Conservation (phyloP, 371 early-diverging fungal genomes). For the Furculomyces boomerangus region DNA sequence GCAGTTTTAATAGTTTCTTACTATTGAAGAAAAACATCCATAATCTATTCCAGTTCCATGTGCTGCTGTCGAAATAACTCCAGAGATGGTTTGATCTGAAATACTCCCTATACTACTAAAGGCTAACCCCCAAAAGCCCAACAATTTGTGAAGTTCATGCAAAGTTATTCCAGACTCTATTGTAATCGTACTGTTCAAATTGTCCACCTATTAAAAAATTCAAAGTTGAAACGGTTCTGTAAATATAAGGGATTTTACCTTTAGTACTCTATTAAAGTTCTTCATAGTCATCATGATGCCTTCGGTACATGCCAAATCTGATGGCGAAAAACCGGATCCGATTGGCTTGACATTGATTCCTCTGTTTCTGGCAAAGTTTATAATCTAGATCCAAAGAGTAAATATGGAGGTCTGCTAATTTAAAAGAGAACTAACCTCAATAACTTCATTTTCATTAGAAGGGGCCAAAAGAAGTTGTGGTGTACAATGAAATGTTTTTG, state of each 20-base stretch:
- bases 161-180: conserved; percentile 59
- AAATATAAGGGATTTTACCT: conserved; percentile 10
- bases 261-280: conserved; percentile 34
- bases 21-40: conserved; percentile 43
- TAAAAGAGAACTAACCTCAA: conserved; percentile 25
- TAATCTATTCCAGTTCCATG: conserved; percentile 64
- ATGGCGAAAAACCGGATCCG: conserved; percentile 68
- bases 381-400: not conserved
- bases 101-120: conserved; percentile 64
- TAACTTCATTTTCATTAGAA: conserved; percentile 36
- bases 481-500: conserved; percentile 40
- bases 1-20: conserved; percentile 10
- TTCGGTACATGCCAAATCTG: conserved; percentile 53
- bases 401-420: not conserved
- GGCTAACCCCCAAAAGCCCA: conserved; percentile 41
- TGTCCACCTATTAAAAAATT: not conserved
- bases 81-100: conserved; percentile 61
- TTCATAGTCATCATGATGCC: conserved; percentile 53
- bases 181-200: conserved; percentile 29
- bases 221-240: too few relatives aligned
- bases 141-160: conserved; percentile 33
- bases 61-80: conserved; percentile 58
- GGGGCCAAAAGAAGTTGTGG: conserved; percentile 44
- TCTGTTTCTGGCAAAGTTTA: conserved; percentile 32
- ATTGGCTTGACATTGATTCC: conserved; percentile 39